Evolutionary conservation across 2,329 filamentous ascomycete genomes (phyloP).

Genomic region (Arachnomyces sp.): DNA sequence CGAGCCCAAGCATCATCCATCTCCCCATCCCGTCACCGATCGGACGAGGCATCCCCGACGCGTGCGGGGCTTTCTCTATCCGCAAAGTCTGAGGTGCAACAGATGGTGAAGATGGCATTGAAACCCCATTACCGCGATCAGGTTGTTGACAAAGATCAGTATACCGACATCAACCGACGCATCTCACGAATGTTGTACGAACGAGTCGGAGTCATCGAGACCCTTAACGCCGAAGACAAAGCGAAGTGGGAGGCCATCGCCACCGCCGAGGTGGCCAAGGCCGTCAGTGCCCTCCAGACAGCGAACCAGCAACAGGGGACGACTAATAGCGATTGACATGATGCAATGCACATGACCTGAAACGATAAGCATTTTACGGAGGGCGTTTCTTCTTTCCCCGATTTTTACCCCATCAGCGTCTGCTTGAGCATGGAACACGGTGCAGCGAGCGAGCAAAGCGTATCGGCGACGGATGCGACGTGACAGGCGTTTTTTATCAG

Average conservation of each 20-base stretch:
- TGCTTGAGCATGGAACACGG: too few relatives aligned
- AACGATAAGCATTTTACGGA: slow-evolving; percentile 5
- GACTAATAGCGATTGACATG: slow-evolving; percentile 1
- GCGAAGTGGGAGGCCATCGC: slow-evolving; percentile 69
- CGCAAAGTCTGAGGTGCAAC: slow-evolving; percentile 80
- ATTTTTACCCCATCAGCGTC: too few relatives aligned
- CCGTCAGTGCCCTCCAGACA: slow-evolving; percentile 43
- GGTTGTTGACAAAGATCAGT: slow-evolving; percentile 77
- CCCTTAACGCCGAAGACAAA: slow-evolving; percentile 56
- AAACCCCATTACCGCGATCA: slow-evolving; percentile 75
- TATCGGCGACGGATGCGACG: too few relatives aligned
- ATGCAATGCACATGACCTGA: background rate
- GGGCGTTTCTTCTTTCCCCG: slow-evolving; percentile 1
- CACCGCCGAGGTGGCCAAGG: slow-evolving; percentile 66
- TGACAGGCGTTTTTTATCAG: too few relatives aligned
- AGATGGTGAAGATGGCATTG: slow-evolving; percentile 74
- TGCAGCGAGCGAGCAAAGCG: too few relatives aligned
- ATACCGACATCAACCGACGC: slow-evolving; percentile 82
- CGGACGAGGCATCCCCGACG: slow-evolving; percentile 59
- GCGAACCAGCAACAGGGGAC: slow-evolving; percentile 6
- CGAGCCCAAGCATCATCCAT: slow-evolving; percentile 35
- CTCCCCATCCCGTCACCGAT: slow-evolving; percentile 40
- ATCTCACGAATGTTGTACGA: slow-evolving; percentile 85
- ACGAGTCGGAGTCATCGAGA: slow-evolving; percentile 44
- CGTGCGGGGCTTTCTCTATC: slow-evolving; percentile 61